These are phyloP conservation scores for Solanum hybrid DNA, from an alignment of 305 asterid species.

Conservation along the genomic window DNA sequence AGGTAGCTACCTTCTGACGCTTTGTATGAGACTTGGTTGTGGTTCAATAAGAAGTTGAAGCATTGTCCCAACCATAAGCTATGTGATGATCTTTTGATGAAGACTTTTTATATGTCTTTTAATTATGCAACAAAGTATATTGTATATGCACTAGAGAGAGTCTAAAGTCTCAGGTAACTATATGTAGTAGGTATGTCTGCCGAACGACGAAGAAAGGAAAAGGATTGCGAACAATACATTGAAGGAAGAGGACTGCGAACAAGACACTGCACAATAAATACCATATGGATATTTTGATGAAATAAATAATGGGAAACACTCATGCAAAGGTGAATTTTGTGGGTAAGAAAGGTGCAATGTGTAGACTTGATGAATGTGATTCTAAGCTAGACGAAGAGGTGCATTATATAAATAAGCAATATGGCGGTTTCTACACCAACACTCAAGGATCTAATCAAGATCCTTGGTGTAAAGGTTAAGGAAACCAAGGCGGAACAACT, in stretches of 20 bases:
- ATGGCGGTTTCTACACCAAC: background rate
- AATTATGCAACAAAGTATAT: too few relatives aligned
- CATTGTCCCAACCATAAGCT: background rate
- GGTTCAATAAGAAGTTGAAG: background rate
- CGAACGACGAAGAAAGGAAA: background rate
- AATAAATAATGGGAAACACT: background rate
- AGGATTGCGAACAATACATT: too few relatives aligned
- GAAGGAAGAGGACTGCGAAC: background rate
- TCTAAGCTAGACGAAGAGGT: background rate
- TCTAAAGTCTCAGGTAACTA: background rate
- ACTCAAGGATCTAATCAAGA: background rate
- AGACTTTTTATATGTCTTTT: background rate
- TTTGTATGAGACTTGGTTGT: background rate
- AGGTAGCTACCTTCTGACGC: background rate
- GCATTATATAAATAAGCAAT: background rate
- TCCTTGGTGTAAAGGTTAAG: background rate
- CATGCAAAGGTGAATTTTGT: background rate
- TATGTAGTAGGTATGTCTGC: background rate
- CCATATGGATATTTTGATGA: background rate
- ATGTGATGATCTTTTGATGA: background rate
- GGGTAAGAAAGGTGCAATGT: background rate
- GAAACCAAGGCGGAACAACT: background rate
- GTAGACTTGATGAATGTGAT: background rate
- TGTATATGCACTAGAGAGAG: background rate
- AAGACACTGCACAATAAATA: background rate